Evolutionary conservation across 2,329 filamentous ascomycete species (phyloP).

Genomic region (Fusarium marasasianum): DNA sequence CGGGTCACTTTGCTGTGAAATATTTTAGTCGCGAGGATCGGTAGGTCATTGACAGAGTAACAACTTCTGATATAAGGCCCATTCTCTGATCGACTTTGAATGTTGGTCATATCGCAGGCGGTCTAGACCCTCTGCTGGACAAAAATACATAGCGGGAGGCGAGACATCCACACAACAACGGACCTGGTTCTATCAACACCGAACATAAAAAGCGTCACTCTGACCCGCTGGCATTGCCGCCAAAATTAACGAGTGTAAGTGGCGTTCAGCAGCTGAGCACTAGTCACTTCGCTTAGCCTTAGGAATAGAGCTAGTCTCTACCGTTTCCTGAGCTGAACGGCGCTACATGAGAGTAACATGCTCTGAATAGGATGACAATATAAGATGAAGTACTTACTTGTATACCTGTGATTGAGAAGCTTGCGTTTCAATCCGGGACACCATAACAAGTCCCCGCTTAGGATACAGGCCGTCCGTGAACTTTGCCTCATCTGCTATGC

Average conservation of each 20-base stretch:
- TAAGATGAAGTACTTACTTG: background rate
- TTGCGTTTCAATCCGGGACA: background rate
- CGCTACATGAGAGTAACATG: background rate
- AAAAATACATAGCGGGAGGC: rapidly evolving
- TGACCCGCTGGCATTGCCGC: rapidly evolving
- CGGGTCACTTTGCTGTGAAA: background rate
- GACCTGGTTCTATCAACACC: rapidly evolving
- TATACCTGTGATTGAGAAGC: too few species aligned
- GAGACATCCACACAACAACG: rapidly evolving
- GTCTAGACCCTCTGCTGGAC: background rate
- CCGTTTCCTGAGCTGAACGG: rapidly evolving
- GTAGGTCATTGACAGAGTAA: background rate
- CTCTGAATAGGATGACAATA: background rate
- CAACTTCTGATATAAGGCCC: rapidly evolving
- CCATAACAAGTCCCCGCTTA: rapidly evolving
- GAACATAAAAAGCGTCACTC: too few species aligned
- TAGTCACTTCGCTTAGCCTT: background rate
- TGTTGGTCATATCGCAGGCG: rapidly evolving
- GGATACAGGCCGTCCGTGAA: rapidly evolving
- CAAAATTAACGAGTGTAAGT: background rate
- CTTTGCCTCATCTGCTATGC: too few species aligned
- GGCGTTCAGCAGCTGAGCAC: background rate
- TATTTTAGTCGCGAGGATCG: background rate
- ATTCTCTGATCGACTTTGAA: background rate
- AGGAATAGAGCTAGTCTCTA: background rate